Conservation (phyloP, 768 basidiomycete species). For the Calocybe gangraenosa region DNA sequence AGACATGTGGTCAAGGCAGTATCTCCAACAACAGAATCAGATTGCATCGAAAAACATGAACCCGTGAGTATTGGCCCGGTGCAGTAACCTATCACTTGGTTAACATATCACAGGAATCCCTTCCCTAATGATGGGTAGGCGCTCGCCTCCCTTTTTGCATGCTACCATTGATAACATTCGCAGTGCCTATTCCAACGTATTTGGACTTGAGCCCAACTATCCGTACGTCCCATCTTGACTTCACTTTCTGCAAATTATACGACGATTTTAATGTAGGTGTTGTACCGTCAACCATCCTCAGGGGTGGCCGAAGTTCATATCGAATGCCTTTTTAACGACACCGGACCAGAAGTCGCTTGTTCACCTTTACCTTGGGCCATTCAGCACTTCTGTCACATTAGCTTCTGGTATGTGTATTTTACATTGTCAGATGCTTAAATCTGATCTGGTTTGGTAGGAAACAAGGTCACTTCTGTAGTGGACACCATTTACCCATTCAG, state of each 20-base stretch:
- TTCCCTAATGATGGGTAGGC: slow-evolving; percentile 49
- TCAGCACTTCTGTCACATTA: slow-evolving; percentile 35
- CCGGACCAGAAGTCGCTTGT: slow-evolving; percentile 36
- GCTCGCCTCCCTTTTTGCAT: slow-evolving; percentile 18
- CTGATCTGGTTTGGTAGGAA: slow-evolving; percentile 22
- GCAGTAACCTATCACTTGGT: neutral
- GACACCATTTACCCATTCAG: slow-evolving; percentile 48
- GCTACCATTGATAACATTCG: neutral
- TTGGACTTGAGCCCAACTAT: slow-evolving; percentile 44
- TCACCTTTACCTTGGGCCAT: slow-evolving; percentile 44
- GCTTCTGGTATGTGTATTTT: slow-evolving; percentile 26
- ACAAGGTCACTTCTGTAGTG: slow-evolving; percentile 34
- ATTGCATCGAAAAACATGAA: slow-evolving; percentile 54
- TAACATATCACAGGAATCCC: slow-evolving; percentile 33
- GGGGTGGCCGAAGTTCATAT: slow-evolving; percentile 50
- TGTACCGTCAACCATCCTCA: slow-evolving; percentile 50
- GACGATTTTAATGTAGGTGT: slow-evolving; percentile 22
- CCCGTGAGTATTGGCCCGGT: slow-evolving; percentile 25
- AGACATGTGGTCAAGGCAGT: slow-evolving; percentile 61
- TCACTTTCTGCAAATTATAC: neutral
- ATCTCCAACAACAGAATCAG: slow-evolving; percentile 57
- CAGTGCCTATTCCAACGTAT: slow-evolving; percentile 43
- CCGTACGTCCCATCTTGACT: slow-evolving; percentile 25
- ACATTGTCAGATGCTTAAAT: neutral
- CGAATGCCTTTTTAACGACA: slow-evolving; percentile 43